Evolutionary conservation across 108 stramenopile species (phyloP), one percentile per base, ranked within the genome.

Genomic region (Cyclotella kingstonii): DNA sequence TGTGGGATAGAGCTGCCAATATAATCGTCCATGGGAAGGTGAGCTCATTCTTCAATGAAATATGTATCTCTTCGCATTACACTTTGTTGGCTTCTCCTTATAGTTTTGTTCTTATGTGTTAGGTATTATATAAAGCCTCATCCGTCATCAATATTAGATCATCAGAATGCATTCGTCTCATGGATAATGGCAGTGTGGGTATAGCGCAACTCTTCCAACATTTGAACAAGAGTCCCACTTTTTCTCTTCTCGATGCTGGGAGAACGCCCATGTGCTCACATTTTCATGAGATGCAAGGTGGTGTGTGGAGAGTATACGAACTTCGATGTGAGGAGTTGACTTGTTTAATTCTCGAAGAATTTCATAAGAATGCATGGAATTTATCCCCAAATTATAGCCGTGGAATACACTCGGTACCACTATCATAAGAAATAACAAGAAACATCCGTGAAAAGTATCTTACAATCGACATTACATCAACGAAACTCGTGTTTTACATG

Each of bases 141-240:
- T 88, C 86, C 18, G 42, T 61, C n/a, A 76, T 91, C 14, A 66
- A 66, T 23, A 82, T 91, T 8, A 57, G 74, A 45, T 73, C 68
- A 52, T 33, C 66, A 4, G 42, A 58, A 17, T 86, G 87, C 48
- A 46, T 68, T 33, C 34, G 48, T 5, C 54, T 91, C 17, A 86
- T 91, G n/a, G 77, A 88, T 60, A 70, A 79, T 17, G 90, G 90
- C 21, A 50, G 68, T 31, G 82, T 91, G 17, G 90, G 90, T 10
- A 42, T 91, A 22, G 90, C 85, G 5, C 90, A 91, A 51, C 45
- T 91, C 8, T 91, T 91, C 76, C 85, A 87, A 31, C 63, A 82
- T 62, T 76, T 88, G 46, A 79, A 89, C 60, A 68, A 72, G 27
- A 65, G 88, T 15, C 90, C 90, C 7, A 84, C 84, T 33, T 91